These are phyloP conservation scores for Scedosporium aurantiacum DNA, from an alignment of 2,329 filamentous ascomycete species.

Conservation along the genomic window DNA sequence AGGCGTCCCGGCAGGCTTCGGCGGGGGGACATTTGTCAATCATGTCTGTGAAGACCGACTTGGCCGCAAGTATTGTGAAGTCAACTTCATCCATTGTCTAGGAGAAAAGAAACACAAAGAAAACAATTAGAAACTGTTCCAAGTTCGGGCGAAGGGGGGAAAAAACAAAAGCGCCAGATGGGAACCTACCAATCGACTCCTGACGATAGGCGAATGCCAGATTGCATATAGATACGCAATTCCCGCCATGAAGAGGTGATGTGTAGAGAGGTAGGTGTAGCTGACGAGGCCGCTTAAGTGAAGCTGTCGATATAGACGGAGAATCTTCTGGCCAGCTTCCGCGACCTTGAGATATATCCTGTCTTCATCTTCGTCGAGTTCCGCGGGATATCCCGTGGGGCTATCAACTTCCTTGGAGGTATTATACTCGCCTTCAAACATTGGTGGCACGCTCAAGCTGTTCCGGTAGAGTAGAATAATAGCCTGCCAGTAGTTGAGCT, in stretches of 20 bases:
- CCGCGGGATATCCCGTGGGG: conserved; percentile 49
- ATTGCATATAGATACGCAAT: conserved; percentile 95
- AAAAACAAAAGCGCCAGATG: background rate
- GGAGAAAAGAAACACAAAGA: background rate
- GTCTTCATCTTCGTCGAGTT: conserved; percentile 73
- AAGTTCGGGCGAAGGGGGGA: background rate
- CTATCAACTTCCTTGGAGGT: conserved; percentile 54
- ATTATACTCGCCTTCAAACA: conserved; percentile 70
- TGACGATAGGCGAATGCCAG: conserved; percentile 86
- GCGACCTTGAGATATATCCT: conserved; percentile 89
- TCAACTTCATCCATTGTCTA: conserved; percentile 92
- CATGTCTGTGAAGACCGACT: conserved; percentile 81
- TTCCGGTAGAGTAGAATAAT: conserved; percentile 93
- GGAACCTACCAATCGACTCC: conserved; percentile 67
- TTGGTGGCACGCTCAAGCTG: conserved; percentile 73
- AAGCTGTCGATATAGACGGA: conserved; percentile 81
- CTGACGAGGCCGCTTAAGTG: conserved; percentile 84
- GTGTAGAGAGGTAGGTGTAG: conserved; percentile 90
- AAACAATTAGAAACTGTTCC: conserved; percentile 8
- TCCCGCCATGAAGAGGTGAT: conserved; percentile 95
- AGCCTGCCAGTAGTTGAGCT: conserved; percentile 96
- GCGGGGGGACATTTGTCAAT: conserved; percentile 92
- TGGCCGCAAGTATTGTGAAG: conserved; percentile 86
- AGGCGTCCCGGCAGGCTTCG: conserved; percentile 88
- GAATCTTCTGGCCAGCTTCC: conserved; percentile 84